Evolutionary conservation across 768 basidiomycete species (phyloP), one percentile per base, ranked within the genome.

Genomic region (Leucosporidium yakuticum): DNA sequence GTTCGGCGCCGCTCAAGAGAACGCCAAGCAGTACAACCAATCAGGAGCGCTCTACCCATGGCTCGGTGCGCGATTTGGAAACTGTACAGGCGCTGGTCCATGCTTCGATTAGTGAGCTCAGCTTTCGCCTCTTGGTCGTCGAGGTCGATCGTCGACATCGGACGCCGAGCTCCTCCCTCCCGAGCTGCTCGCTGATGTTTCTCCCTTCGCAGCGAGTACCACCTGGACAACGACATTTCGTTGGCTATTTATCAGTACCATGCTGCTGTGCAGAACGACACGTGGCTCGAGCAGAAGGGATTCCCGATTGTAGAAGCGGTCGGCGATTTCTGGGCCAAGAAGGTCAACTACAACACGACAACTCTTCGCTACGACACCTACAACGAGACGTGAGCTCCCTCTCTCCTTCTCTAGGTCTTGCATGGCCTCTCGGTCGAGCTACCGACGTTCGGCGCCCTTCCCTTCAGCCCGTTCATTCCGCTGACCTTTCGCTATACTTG

Each of bases 221-320:
- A 73, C 56, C 56, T 69, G 25, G 67, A 67, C 60, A 47, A 54
- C 29, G 71, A 73, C 63, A 69, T 73, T 25, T 65, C 68, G 0
- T 60, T 73, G 34, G 65, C 65, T 4, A 57, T 50, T 0, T 60
- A 60, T 31, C 59, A 73, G 49, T 69, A 69, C 63, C 69, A 64
- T 63, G 53, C 65, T 2, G 20, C 27, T 2, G 67, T 63, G 19
- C 49, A 60, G 32, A 69, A 73, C 65, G 4, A 59, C 20, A 69
- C 68, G 3, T 73, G 71, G 71, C 60, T 73, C 17, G 62, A 50
- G 20, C 60, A 63, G 60, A 63, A 63, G 29, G 71, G 71, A 14
- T 73, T 60, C 56, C 71, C 71, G 14, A 29, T 73, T 65, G 48
- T 73, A 17, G 31, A 50, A 7, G 23, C 47, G 31, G 23, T 62